Percentiles rank a stretch among this genome's conserved stretches.
phyloP scores from a whole-genome alignment of 2,329 filamentous ascomycete species.

The Zasmidium citrigriseum region DNA sequence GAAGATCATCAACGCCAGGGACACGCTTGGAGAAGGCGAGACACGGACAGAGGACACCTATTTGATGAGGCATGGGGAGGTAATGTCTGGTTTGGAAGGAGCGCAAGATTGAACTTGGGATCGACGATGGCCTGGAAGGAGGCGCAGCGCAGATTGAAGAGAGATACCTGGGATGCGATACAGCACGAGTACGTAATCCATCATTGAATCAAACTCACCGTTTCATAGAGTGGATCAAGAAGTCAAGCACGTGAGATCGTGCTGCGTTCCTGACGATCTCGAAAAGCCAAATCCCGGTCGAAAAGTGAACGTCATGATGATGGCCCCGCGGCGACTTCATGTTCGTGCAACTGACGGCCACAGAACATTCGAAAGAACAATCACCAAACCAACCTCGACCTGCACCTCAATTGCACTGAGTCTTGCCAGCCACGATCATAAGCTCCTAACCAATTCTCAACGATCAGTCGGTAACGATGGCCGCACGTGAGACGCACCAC shows the following conservation, averaged over 20 bases:
- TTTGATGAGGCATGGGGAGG: neutral
- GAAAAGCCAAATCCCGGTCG: neutral
- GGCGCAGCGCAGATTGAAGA: neutral
- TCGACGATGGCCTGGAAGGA: neutral
- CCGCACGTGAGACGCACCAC: constrained; percentile 42
- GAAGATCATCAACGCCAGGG: no score
- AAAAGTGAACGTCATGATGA: neutral
- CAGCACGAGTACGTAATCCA: neutral
- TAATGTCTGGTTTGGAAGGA: neutral
- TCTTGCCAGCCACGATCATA: no score
- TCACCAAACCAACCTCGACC: neutral
- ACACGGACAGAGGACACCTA: no score
- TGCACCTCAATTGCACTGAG: neutral
- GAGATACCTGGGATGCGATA: neutral
- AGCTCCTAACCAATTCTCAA: no score
- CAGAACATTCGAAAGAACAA: neutral
- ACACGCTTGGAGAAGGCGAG: neutral
- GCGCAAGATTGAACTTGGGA: neutral
- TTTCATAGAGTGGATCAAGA: neutral
- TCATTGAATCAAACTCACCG: neutral
- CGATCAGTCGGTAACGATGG: constrained; percentile 38
- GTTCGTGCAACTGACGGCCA: neutral
- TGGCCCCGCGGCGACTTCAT: neutral
- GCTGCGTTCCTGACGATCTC: neutral
- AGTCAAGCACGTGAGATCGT: neutral